These are phyloP conservation scores for Kernera saxatilis DNA, from an alignment of 345 rosid species.

Conservation along the genomic window DNA sequence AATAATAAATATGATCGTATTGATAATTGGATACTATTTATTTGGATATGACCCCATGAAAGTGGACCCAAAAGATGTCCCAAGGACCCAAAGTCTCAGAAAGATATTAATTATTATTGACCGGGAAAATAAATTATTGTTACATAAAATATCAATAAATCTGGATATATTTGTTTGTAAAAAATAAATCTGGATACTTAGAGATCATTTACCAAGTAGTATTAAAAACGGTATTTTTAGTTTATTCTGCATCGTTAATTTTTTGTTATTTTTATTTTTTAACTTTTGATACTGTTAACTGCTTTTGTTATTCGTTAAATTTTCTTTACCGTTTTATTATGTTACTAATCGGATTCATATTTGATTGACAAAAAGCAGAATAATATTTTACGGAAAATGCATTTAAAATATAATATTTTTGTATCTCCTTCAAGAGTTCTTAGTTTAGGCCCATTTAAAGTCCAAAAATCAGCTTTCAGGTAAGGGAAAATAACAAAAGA, in stretches of 20 bases:
- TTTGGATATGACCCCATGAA: constrained; percentile 16
- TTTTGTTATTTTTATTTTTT: too few species aligned
- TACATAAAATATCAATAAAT: neutral
- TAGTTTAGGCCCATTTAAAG: constrained; percentile 1
- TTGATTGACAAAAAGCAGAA: too few species aligned
- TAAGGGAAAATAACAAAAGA: neutral
- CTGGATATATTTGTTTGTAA: neutral
- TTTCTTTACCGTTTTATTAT: too few species aligned
- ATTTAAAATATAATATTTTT: too few species aligned
- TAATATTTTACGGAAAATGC: too few species aligned
- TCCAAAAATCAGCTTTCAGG: neutral
- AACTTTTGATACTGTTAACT: too few species aligned
- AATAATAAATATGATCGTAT: constrained; percentile 10
- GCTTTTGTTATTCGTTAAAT: too few species aligned
- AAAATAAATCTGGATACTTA: neutral
- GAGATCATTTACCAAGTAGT: too few species aligned
- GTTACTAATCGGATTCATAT: too few species aligned
- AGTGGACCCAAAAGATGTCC: constrained; percentile 22
- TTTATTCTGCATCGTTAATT: too few species aligned
- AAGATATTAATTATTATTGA: neutral
- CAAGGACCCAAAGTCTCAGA: neutral
- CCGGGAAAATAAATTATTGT: neutral
- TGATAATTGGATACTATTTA: constrained; percentile 16
- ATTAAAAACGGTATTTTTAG: too few species aligned
- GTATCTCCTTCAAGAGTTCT: too few species aligned